phyloP scores from a whole-genome alignment of 2,329 filamentous ascomycete species.

The Fusarium paranaense region DNA sequence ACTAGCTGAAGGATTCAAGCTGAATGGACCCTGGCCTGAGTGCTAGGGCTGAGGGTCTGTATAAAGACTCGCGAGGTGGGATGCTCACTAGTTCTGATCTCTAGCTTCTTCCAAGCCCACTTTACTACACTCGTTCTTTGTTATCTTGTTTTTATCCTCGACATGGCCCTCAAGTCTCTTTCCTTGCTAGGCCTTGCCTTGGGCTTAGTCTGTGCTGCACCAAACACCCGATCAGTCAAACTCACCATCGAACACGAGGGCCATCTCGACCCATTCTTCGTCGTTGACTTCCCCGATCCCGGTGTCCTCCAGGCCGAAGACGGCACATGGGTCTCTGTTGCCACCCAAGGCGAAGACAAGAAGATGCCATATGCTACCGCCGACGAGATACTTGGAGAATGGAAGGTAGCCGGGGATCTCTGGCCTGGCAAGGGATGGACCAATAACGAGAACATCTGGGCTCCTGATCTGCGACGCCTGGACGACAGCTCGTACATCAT shows the following conservation, averaged over 20 bases:
- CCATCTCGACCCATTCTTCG: background rate
- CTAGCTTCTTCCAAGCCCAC: background rate
- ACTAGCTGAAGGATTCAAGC: background rate
- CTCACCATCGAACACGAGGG: slow-evolving; percentile 11
- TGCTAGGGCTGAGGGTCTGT: background rate
- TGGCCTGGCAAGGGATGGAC: slow-evolving; percentile 18
- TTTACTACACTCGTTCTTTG: background rate
- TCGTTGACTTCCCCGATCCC: slow-evolving; percentile 19
- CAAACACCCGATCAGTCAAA: background rate
- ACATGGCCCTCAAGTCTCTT: background rate
- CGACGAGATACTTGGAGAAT: slow-evolving; percentile 1
- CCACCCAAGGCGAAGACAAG: slow-evolving; percentile 5
- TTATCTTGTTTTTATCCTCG: background rate
- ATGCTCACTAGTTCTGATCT: background rate
- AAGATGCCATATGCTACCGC: slow-evolving; percentile 5
- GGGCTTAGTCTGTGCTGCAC: background rate
- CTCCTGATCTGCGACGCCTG: slow-evolving; percentile 7
- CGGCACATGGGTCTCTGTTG: slow-evolving; percentile 18
- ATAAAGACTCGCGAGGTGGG: background rate
- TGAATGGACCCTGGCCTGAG: background rate
- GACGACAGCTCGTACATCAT: slow-evolving; percentile 9
- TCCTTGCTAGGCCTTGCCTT: background rate
- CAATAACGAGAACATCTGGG: background rate
- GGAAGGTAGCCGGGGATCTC: background rate
- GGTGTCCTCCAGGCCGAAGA: slow-evolving; percentile 6